Evolutionary conservation across 345 rosid genomes (phyloP).

Genomic region (Durio zibethinus): DNA sequence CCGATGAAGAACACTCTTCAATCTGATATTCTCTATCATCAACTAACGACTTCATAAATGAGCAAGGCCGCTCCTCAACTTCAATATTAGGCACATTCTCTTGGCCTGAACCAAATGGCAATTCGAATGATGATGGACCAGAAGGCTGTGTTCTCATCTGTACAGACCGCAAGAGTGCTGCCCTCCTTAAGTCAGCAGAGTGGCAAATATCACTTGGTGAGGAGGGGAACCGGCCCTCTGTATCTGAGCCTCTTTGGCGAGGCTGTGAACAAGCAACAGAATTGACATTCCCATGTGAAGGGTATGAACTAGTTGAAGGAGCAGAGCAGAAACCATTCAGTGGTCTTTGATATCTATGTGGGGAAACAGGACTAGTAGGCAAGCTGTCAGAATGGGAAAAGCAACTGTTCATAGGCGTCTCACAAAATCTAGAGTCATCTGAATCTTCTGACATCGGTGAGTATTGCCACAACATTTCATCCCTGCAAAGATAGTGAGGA

Average conservation of each 20-base stretch:
- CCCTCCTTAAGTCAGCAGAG: slow-evolving; percentile 86
- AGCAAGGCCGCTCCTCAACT: slow-evolving; percentile 57
- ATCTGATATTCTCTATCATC: slow-evolving; percentile 57
- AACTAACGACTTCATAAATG: slow-evolving; percentile 54
- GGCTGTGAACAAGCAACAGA: slow-evolving; percentile 42
- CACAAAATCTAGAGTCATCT: slow-evolving; percentile 63
- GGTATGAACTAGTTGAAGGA: slow-evolving; percentile 33
- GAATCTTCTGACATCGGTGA: slow-evolving; percentile 97
- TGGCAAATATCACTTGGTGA: slow-evolving; percentile 98
- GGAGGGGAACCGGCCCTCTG: slow-evolving; percentile 92
- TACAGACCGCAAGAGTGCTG: slow-evolving; percentile 89
- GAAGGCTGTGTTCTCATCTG: slow-evolving; percentile 90
- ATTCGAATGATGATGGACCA: slow-evolving; percentile 37
- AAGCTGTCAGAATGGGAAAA: slow-evolving; percentile 68
- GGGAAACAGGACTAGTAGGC: slow-evolving; percentile 90
- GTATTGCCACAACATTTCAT: slow-evolving; percentile 78
- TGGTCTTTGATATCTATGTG: slow-evolving; percentile 64
- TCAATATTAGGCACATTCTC: slow-evolving; percentile 47
- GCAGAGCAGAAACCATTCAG: slow-evolving; percentile 39
- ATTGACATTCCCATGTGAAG: slow-evolving; percentile 29
- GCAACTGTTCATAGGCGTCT: slow-evolving; percentile 44
- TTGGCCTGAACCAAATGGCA: slow-evolving; percentile 47
- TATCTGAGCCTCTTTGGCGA: slow-evolving; percentile 76
- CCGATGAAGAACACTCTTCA: slow-evolving; percentile 49
- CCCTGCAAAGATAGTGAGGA: slow-evolving; percentile 42